Percentiles rank a stretch among this genome's conserved stretches.
phyloP scores from a whole-genome alignment of 139 green algal genomes.

The Micractinium sp. region DNA sequence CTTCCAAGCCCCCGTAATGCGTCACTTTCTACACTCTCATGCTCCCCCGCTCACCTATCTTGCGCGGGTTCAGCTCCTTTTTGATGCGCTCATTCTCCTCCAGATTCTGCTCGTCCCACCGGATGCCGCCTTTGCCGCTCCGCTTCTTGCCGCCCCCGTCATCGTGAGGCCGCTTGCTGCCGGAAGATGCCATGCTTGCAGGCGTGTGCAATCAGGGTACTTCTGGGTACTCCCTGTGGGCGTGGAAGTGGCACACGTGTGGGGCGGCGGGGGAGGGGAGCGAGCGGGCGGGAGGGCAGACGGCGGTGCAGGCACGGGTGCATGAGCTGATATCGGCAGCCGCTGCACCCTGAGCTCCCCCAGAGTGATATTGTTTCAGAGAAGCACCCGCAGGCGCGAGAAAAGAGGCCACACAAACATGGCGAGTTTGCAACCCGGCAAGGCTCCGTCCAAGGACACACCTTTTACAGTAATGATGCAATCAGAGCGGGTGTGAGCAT shows the following conservation, averaged over 20 bases:
- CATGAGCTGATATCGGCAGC: too few relatives aligned
- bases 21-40: background rate
- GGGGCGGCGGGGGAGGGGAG: background rate
- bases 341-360: too few relatives aligned
- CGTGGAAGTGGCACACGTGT: background rate
- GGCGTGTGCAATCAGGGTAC: background rate
- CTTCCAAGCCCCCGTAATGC: too few relatives aligned
- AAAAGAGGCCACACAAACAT: too few relatives aligned
- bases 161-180: background rate
- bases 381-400: too few relatives aligned
- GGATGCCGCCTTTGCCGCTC: constrained; percentile 2
- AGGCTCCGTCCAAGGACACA: too few relatives aligned
- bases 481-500: too few relatives aligned
- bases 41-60: constrained; percentile 24
- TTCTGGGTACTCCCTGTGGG: background rate
- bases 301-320: too few relatives aligned
- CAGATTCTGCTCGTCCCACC: constrained; percentile 54
- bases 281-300: too few relatives aligned
- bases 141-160: background rate
- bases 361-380: too few relatives aligned
- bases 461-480: too few relatives aligned
- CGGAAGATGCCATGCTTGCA: background rate
- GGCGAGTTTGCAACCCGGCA: too few relatives aligned
- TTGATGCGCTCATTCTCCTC: constrained; percentile 60
- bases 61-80: constrained; percentile 48